Conservation (phyloP, 148 eudicot species). For the Polygonum maritimum region DNA sequence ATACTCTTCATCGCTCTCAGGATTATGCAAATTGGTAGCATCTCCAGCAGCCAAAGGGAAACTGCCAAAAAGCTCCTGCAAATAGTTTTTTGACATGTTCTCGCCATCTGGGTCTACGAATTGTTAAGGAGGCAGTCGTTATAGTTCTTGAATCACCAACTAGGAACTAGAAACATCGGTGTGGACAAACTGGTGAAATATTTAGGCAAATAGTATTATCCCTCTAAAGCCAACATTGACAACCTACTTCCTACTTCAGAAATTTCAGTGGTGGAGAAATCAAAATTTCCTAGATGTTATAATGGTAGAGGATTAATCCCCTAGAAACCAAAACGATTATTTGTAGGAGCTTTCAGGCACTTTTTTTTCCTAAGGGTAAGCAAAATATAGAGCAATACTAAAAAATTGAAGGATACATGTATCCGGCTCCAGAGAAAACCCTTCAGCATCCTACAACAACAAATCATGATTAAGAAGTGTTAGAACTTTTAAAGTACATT, state of each 20-base stretch:
- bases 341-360: no score
- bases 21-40: slow-evolving; percentile 22
- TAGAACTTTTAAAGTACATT: neutral
- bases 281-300: neutral
- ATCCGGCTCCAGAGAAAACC: slow-evolving; percentile 35
- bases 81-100: slow-evolving; percentile 57
- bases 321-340: no score
- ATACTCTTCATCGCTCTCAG: slow-evolving; percentile 58
- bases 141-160: neutral
- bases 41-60: slow-evolving; percentile 43
- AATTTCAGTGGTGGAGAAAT: neutral
- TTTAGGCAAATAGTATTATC: no score
- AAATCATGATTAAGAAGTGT: neutral
- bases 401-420: slow-evolving; percentile 54
- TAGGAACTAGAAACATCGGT: neutral
- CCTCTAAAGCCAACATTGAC: neutral
- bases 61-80: slow-evolving; percentile 83
- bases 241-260: neutral
- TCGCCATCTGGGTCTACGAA: slow-evolving; percentile 42
- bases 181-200: no score
- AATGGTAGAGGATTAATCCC: neutral
- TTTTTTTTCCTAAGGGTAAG: neutral
- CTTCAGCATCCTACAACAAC: slow-evolving; percentile 45
- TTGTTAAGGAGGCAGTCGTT: slow-evolving; percentile 29
- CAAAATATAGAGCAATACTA: neutral